Evolutionary conservation across 2,329 filamentous ascomycete species (phyloP).

Genomic region (Chrysosphaeria jannelii): DNA sequence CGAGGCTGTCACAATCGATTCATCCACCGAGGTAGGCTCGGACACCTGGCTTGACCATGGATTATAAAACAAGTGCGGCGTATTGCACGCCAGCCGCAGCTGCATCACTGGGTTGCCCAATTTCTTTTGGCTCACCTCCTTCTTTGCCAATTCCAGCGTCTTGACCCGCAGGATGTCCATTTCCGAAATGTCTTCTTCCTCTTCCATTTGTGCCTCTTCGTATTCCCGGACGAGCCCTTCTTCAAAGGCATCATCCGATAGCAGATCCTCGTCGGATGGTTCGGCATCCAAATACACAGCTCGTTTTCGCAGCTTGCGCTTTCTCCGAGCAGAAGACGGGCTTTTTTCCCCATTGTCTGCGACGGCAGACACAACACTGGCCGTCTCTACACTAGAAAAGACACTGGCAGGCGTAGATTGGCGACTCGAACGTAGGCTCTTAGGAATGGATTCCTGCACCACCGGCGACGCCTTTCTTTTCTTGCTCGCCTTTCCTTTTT

Average conservation of each 20-base stretch:
- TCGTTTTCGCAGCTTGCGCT: too few relatives aligned
- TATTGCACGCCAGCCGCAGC: conserved; percentile 72
- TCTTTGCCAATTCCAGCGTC: conserved; percentile 45
- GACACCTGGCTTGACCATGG: conserved; percentile 29
- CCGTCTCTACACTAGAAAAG: too few relatives aligned
- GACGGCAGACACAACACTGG: too few relatives aligned
- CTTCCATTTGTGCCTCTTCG: conserved; percentile 8
- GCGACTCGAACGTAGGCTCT: conserved; percentile 46
- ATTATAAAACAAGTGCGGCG: conserved; percentile 88
- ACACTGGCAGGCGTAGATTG: conserved; percentile 37
- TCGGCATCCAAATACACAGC: conserved; percentile 22
- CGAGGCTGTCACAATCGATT: conserved; percentile 56
- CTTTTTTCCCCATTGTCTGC: too few relatives aligned
- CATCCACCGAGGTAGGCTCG: conserved; percentile 32
- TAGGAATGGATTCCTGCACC: conserved; percentile 14
- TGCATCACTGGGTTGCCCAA: conserved; percentile 84
- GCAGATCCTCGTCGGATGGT: conserved; percentile 24
- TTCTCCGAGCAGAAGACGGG: too few relatives aligned
- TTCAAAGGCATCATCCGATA: conserved; percentile 70
- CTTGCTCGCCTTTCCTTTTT: conserved; percentile 5
- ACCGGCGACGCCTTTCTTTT: conserved; percentile 10
- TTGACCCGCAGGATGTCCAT: conserved; percentile 10
- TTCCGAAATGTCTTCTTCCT: conserved; percentile 12
- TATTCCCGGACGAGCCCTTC: conserved; percentile 38
- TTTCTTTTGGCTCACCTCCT: conserved; percentile 72